Evolutionary conservation across 495 filamentous ascomycete species (phyloP).

Genomic region (Aspergillus homomorphus): DNA sequence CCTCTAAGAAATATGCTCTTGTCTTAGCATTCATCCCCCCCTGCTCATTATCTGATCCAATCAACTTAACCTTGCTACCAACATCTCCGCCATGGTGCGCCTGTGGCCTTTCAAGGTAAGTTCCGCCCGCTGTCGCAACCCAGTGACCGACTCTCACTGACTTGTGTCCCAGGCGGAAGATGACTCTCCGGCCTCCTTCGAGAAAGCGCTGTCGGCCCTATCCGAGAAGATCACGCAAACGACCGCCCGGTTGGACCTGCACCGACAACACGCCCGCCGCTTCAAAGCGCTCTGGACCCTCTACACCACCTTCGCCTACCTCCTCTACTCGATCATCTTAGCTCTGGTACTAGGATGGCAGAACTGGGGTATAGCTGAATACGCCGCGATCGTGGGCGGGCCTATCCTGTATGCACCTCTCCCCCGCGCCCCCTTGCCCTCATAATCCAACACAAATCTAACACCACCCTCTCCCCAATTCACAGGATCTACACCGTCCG

Average conservation of each 20-base stretch:
- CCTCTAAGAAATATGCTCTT: background rate
- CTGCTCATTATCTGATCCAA: background rate
- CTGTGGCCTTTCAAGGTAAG: slow-evolving; percentile 78
- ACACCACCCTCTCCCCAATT: background rate
- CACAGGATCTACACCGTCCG: slow-evolving; percentile 66
- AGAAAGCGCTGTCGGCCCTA: slow-evolving; percentile 80
- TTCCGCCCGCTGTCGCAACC: background rate
- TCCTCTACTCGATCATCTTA: slow-evolving; percentile 76
- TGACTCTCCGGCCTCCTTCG: slow-evolving; percentile 86
- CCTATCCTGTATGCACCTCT: slow-evolving; percentile 64
- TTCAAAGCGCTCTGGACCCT: slow-evolving; percentile 85
- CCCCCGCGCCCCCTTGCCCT: background rate
- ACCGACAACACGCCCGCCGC: slow-evolving; percentile 68
- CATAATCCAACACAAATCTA: background rate
- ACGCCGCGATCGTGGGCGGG: slow-evolving; percentile 70
- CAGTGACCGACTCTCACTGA: slow-evolving; percentile 2
- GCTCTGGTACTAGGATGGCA: slow-evolving; percentile 82
- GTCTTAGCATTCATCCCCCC: slow-evolving; percentile 3
- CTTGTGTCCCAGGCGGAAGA: slow-evolving; percentile 60
- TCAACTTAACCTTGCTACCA: slow-evolving; percentile 28
- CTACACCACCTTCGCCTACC: slow-evolving; percentile 85
- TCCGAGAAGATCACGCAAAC: slow-evolving; percentile 74
- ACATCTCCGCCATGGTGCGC: slow-evolving; percentile 63
- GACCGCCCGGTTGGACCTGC: slow-evolving; percentile 64
- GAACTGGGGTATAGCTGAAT: slow-evolving; percentile 71